Conservation (phyloP, 768 basidiomycete species). For the Imleria badia region DNA sequence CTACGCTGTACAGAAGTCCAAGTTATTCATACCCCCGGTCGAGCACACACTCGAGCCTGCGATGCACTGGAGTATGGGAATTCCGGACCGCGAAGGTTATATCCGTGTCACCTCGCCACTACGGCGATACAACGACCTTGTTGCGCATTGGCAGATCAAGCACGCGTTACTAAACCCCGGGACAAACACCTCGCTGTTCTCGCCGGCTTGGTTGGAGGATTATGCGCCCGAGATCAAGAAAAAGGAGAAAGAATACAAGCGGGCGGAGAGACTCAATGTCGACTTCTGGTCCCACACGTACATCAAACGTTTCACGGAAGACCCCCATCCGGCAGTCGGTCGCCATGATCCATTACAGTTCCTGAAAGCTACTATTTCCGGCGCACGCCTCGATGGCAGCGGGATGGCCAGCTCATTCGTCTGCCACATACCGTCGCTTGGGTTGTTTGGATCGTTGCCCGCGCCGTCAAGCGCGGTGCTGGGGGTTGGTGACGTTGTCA, state of each 20-base stretch:
- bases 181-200: constrained; percentile 43
- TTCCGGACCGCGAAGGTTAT: constrained; percentile 79
- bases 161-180: constrained; percentile 51
- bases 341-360: constrained; percentile 28
- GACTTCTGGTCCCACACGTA: constrained; percentile 43
- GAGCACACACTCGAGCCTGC: constrained; percentile 53
- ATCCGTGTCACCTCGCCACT: constrained; percentile 82
- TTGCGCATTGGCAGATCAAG: constrained; percentile 95
- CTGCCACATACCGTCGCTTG: constrained; percentile 30
- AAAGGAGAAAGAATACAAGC: constrained; percentile 36
- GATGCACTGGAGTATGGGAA: constrained; percentile 67
- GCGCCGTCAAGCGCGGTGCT: constrained; percentile 6
- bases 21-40: constrained; percentile 36
- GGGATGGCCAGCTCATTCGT: constrained; percentile 7
- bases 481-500: constrained; percentile 28
- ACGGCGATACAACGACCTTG: constrained; percentile 77
- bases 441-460: constrained; percentile 19
- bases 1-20: constrained; percentile 32
- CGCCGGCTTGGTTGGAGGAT: constrained; percentile 42
- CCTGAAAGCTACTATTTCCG: constrained; percentile 27
- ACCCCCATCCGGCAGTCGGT: constrained; percentile 16
- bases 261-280: constrained; percentile 33
- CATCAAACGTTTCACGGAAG: constrained; percentile 38
- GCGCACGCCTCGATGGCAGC: constrained; percentile 16
- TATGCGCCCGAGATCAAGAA: constrained; percentile 39